Evolutionary conservation across 2,329 filamentous ascomycete species (phyloP), one percentile per base, ranked within the genome.

Genomic region (Corynespora cassiicola): DNA sequence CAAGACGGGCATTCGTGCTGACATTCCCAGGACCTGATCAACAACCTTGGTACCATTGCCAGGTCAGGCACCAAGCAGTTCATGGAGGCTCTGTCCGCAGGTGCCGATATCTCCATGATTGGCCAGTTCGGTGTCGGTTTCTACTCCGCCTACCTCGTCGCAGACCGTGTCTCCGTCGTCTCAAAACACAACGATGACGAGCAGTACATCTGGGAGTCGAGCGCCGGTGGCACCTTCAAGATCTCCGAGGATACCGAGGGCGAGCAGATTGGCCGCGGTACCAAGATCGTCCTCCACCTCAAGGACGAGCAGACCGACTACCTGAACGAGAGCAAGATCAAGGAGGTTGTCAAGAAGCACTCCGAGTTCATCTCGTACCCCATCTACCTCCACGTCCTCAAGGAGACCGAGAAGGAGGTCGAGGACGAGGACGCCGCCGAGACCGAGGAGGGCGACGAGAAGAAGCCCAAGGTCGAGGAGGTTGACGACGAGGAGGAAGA

Each of bases 291-390:
- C 75, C 90, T 99, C 49, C 89, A 97, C 82, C 82, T 99, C 69
- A 99, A 99, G 88, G 94, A 99, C 64, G 94, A 99, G 85, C 94
- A 99, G 83, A 81, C 80, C 56, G 94, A 97, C 75, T 99, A 96
- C 85, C 82, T 97, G 60, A 95, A 97, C 77, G 94, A 99, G 87
- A 82, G 82, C 82, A 94, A 92, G 84, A 87, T 99, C 82, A 99
- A 99, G 88, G 94, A 99, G 83, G 92, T 99, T 58, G 91, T 99
- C 82, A 97, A 97, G 90, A 99, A 99, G 89, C 94, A 99, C 88
- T 97, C 94, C 71, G 94, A 99, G 81, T 99, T 99, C 84, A 99
- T 99, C 81, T 97, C 94, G 34, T 99, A 99, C 84, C 94, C 94
- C 70, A 99, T 99, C 87, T 99, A 96, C 84, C 92, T 99, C 60